Percentiles rank a stretch among this genome's conserved stretches.
Conservation (phyloP, 1,139 yeast species). For the Candida sp. region DNA sequence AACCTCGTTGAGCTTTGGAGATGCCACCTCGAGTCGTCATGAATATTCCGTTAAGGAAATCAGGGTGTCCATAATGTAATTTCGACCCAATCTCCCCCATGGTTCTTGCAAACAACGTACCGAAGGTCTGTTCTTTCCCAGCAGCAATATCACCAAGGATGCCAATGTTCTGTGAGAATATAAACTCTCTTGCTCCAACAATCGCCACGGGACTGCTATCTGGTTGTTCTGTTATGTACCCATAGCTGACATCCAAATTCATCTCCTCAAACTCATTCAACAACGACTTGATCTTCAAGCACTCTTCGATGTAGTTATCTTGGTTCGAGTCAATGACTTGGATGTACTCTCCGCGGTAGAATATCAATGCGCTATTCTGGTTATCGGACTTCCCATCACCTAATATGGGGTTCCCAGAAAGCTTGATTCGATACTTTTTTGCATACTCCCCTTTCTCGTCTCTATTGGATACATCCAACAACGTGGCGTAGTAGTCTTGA, state of each 20-base stretch:
- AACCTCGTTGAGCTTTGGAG: conserved; percentile 86
- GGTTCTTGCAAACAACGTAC: conserved; percentile 87
- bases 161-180: conserved; percentile 86
- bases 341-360: conserved; percentile 84
- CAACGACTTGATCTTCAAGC: conserved; percentile 78
- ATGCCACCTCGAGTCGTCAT: conserved; percentile 94
- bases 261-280: conserved; percentile 80
- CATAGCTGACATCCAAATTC: conserved; percentile 33
- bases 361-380: conserved; percentile 79
- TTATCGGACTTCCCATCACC: conserved; percentile 94
- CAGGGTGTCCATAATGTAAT: conserved; percentile 93
- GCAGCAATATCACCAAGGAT: conserved; percentile 93
- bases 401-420: conserved; percentile 86
- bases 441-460: conserved; percentile 42
- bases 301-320: conserved; percentile 86
- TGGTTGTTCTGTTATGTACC: conserved; percentile 33
- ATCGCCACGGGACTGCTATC: conserved; percentile 67
- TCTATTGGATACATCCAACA: conserved; percentile 55
- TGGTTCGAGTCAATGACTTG: conserved; percentile 91
- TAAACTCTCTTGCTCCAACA: conserved; percentile 87
- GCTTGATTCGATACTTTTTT: conserved; percentile 57
- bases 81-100: conserved; percentile 88
- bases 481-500: conserved; percentile 53
- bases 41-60: conserved; percentile 79
- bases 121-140: conserved; percentile 93